phyloP scores from a whole-genome alignment of 2,329 filamentous ascomycete genomes.

The Cryphonectria carpinicola region DNA sequence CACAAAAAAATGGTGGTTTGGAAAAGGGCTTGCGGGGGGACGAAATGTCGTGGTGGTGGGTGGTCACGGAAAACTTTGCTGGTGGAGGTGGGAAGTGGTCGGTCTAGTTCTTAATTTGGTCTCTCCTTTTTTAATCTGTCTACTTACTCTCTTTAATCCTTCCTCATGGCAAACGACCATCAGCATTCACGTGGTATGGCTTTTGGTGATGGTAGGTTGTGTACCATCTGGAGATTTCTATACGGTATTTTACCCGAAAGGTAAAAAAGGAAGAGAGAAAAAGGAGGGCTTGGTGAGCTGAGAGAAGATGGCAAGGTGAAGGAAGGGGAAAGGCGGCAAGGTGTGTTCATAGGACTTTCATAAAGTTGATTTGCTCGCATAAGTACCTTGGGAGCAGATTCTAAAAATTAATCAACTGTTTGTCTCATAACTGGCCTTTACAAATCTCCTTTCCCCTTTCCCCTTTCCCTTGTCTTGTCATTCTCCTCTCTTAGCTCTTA shows the following conservation, averaged over 20 bases:
- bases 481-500: too few species aligned
- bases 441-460: neutral
- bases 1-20: neutral
- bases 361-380: neutral
- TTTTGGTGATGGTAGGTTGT: neutral
- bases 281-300: slow-evolving; percentile 26
- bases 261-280: neutral
- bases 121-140: slow-evolving; percentile 11
- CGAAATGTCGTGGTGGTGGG: neutral
- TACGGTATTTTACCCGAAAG: slow-evolving; percentile 2
- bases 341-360: neutral
- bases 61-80: neutral
- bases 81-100: neutral
- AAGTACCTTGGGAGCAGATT: neutral
- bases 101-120: slow-evolving; percentile 7
- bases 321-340: neutral
- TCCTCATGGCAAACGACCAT: neutral
- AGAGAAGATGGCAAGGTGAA: neutral
- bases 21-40: neutral
- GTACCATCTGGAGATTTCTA: slow-evolving; percentile 14
- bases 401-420: neutral
- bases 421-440: neutral
- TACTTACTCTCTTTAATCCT: slow-evolving; percentile 16
- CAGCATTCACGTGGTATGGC: neutral
- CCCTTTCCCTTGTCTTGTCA: neutral